Conservation (phyloP, 164 flowering plant species). For the Cinnamomum chago region DNA sequence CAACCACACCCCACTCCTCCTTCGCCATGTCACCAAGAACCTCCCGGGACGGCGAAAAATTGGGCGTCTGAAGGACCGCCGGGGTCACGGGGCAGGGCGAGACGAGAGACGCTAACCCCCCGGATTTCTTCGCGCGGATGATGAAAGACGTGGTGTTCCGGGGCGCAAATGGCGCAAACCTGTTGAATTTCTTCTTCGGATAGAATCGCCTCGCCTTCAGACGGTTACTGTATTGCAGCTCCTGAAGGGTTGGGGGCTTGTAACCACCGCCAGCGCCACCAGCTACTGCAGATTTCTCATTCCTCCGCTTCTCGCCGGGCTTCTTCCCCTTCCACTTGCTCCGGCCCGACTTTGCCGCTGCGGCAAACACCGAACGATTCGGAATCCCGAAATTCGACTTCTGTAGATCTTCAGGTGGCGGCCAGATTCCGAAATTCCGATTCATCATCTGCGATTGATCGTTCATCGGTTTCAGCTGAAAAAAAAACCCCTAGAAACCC, state of each 20-base stretch:
- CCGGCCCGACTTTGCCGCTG: constrained; percentile 12
- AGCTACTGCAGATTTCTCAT: constrained; percentile 16
- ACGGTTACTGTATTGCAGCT: constrained; percentile 65
- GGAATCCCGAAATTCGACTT: constrained; percentile 4
- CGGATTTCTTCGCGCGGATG: constrained; percentile 73
- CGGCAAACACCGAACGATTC: constrained; percentile 19
- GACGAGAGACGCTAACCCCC: constrained; percentile 73
- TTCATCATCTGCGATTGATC: constrained; percentile 24
- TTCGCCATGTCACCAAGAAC: constrained; percentile 88
- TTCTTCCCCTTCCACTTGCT: constrained; percentile 79
- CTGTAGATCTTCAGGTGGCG: constrained; percentile 14
- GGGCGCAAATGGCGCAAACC: constrained; percentile 80
- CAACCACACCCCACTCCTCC: constrained; percentile 96
- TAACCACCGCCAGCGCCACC: constrained; percentile 35
- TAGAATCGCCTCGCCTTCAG: constrained; percentile 61
- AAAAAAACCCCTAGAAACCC: neutral
- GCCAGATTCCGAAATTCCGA: constrained; percentile 30
- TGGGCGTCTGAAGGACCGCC: constrained; percentile 78
- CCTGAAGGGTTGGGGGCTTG: constrained; percentile 61
- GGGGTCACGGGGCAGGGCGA: constrained; percentile 86
- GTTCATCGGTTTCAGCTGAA: constrained; percentile 6
- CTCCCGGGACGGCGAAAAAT: constrained; percentile 79
- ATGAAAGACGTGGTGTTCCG: constrained; percentile 74
- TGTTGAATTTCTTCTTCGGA: constrained; percentile 60
- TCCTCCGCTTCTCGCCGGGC: constrained; percentile 23